Percentiles rank a stretch among this genome's conserved stretches.
These are phyloP conservation scores for Tilletia setariae DNA, from an alignment of 1,284 basidiomycete species.

Conservation along the genomic window DNA sequence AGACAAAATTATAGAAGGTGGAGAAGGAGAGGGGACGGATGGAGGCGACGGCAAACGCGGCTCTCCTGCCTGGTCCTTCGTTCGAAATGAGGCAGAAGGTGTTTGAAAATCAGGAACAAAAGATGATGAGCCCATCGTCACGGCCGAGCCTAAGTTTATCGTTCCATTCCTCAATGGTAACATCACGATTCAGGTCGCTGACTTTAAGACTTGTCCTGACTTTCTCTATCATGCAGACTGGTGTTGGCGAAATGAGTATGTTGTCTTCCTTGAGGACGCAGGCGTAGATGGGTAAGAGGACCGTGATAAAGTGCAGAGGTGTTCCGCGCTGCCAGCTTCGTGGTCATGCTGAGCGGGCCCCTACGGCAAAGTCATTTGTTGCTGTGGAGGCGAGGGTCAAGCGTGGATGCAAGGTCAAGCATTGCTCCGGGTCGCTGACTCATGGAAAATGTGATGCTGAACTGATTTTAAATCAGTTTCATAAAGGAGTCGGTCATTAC, in stretches of 20 bases:
- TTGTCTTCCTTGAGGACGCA: not conserved
- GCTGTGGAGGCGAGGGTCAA: not conserved
- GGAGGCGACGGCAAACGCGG: too few relatives aligned
- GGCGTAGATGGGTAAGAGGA: not conserved
- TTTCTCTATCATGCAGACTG: constrained; percentile 7
- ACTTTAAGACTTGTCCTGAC: not conserved
- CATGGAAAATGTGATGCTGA: not conserved
- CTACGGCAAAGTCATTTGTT: not conserved
- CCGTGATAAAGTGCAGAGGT: not conserved
- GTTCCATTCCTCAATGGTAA: constrained; percentile 12
- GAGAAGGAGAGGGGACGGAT: too few relatives aligned
- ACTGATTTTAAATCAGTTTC: not conserved
- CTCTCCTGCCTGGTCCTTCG: too few relatives aligned
- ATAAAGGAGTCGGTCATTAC: not conserved
- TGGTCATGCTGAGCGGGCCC: not conserved
- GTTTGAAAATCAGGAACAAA: too few relatives aligned
- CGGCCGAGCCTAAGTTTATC: not conserved
- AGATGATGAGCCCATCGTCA: too few relatives aligned
- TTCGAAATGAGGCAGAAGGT: too few relatives aligned
- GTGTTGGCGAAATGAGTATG: not conserved
- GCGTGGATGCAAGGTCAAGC: not conserved
- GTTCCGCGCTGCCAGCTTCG: not conserved
- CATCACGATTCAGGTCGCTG: not conserved
- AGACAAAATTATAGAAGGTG: too few relatives aligned
- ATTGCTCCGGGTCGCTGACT: not conserved